Conservation (phyloP, 2,329 filamentous ascomycete species). For the Scorias spongiosa region DNA sequence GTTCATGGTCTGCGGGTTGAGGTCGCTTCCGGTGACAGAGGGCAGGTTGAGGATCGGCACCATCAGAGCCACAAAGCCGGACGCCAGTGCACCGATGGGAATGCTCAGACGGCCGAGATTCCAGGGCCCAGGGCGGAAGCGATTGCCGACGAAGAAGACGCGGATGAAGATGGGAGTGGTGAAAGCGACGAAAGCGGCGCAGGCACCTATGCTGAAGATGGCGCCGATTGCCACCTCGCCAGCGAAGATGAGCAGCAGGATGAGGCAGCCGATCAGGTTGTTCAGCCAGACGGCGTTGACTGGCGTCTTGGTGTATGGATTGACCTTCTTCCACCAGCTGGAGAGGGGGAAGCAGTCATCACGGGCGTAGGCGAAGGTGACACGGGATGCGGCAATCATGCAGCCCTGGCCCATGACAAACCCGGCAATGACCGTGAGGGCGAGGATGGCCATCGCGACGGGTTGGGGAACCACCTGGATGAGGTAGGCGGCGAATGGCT, state of each 20-base stretch:
- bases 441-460: slow-evolving; percentile 45
- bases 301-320: slow-evolving; percentile 35
- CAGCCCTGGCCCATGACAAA: slow-evolving; percentile 59
- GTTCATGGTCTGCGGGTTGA: slow-evolving; percentile 45
- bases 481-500: slow-evolving; percentile 56
- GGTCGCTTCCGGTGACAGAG: slow-evolving; percentile 37
- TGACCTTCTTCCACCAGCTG: slow-evolving; percentile 34
- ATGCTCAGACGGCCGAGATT: slow-evolving; percentile 46
- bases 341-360: slow-evolving; percentile 36
- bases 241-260: slow-evolving; percentile 48
- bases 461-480: slow-evolving; percentile 48
- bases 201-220: slow-evolving; percentile 40
- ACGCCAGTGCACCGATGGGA: slow-evolving; percentile 41
- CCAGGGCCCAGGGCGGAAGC: slow-evolving; percentile 54
- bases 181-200: slow-evolving; percentile 43
- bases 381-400: slow-evolving; percentile 38
- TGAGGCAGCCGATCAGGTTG: slow-evolving; percentile 42
- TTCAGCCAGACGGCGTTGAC: slow-evolving; percentile 42
- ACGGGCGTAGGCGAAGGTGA: slow-evolving; percentile 41
- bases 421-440: slow-evolving; percentile 51
- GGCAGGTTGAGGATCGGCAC: slow-evolving; percentile 54
- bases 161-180: slow-evolving; percentile 42
- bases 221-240: slow-evolving; percentile 38
- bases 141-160: slow-evolving; percentile 39
- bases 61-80: slow-evolving; percentile 48